phyloP scores from a whole-genome alignment of 2,329 filamentous ascomycete genomes.

The Fusarium albidum region DNA sequence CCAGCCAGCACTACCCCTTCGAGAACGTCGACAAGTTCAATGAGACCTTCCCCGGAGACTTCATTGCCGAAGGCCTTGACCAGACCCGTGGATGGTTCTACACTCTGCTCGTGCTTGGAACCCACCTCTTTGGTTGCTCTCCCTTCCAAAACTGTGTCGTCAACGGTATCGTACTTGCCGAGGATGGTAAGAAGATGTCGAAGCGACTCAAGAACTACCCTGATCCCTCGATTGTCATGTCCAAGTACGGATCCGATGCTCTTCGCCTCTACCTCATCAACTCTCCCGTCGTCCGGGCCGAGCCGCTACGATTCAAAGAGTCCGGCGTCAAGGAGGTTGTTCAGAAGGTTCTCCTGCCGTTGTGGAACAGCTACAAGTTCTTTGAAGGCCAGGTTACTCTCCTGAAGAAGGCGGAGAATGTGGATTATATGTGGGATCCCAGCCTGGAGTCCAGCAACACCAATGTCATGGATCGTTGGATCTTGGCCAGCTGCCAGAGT shows the following conservation, averaged over 20 bases:
- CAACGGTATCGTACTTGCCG: constrained; percentile 91
- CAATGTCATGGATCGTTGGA: constrained; percentile 97
- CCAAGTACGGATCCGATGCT: constrained; percentile 90
- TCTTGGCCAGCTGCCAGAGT: constrained; percentile 90
- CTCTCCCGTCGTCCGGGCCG: constrained; percentile 91
- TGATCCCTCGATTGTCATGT: constrained; percentile 82
- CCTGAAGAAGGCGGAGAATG: constrained; percentile 82
- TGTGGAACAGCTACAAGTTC: constrained; percentile 98
- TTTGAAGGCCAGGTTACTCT: constrained; percentile 88
- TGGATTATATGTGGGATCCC: constrained; percentile 82
- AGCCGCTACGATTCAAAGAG: constrained; percentile 92
- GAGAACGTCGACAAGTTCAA: constrained; percentile 85
- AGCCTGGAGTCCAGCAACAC: constrained; percentile 77
- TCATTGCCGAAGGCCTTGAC: constrained; percentile 92
- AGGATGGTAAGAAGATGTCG: constrained; percentile 99
- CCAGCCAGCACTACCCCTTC: constrained; percentile 90
- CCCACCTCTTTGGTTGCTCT: constrained; percentile 82
- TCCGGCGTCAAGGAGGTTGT: constrained; percentile 93
- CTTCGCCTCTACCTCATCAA: constrained; percentile 96
- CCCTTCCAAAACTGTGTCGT: constrained; percentile 98
- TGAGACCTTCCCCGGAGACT: constrained; percentile 86
- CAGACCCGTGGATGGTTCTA: constrained; percentile 99
- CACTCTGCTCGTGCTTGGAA: constrained; percentile 86
- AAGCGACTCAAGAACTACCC: constrained; percentile 97
- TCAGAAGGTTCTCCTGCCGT: constrained; percentile 84